phyloP scores from a whole-genome alignment of 1,284 basidiomycete genomes.

The Ustilago bromivora region DNA sequence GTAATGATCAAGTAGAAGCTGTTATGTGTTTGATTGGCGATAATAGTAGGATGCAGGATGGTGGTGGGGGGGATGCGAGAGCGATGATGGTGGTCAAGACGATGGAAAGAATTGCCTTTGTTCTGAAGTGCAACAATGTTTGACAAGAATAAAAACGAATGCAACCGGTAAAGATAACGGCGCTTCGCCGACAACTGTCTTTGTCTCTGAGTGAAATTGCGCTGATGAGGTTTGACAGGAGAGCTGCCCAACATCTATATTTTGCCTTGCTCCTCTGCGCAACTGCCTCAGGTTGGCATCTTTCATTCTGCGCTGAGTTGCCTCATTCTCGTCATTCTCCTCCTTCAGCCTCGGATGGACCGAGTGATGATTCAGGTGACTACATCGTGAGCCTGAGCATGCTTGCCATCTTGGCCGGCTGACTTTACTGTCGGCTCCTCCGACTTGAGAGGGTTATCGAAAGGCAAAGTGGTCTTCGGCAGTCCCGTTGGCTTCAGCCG shows the following conservation, averaged over 20 bases:
- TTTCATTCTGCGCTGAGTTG: not conserved
- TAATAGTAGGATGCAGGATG: not conserved
- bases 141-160: not conserved
- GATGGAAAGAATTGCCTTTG: not conserved
- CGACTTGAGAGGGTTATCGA: not conserved
- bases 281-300: not conserved
- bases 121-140: not conserved
- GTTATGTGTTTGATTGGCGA: not conserved
- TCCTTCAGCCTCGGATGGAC: not conserved
- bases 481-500: not conserved
- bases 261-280: slow-evolving; percentile 3
- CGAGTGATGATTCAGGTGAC: not conserved
- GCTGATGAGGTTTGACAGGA: slow-evolving; percentile 17
- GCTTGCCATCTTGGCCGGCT: not conserved
- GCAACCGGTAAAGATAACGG: not conserved
- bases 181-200: not conserved
- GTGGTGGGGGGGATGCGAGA: not conserved
- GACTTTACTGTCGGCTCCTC: not conserved
- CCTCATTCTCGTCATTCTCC: not conserved
- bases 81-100: not conserved
- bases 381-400: no score
- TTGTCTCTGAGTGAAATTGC: not conserved
- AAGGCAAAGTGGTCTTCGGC: not conserved
- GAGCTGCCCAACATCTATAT: slow-evolving; percentile 23
- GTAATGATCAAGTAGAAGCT: no score